A percentile compares a stretch with the other conserved stretches of the same genome.
phyloP scores from a whole-genome alignment of 129 eudicot genomes.

The Gnaphalium uliginosum region DNA sequence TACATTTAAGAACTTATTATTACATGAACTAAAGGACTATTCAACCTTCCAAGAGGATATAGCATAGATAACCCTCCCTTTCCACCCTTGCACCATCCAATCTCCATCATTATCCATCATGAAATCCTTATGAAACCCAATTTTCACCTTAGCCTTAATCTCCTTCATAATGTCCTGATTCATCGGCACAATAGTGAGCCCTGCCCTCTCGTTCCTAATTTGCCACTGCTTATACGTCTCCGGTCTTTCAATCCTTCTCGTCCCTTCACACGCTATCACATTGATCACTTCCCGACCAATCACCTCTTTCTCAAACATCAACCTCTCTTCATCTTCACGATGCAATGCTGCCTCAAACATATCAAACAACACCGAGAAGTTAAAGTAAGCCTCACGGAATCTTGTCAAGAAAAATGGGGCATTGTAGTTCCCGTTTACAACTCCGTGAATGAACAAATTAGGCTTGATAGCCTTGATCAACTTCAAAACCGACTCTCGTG shows the following conservation, averaged over 20 bases:
- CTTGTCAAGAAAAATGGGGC: constrained; percentile 66
- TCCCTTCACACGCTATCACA: constrained; percentile 67
- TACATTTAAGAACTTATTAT: no score
- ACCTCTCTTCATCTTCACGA: constrained; percentile 45
- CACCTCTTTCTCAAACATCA: constrained; percentile 52
- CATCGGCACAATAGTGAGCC: constrained; percentile 41
- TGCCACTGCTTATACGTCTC: constrained; percentile 71
- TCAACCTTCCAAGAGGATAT: constrained; percentile 46
- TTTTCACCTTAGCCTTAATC: constrained; percentile 38
- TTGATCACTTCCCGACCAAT: constrained; percentile 57
- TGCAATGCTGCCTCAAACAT: constrained; percentile 49
- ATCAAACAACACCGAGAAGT: constrained; percentile 58
- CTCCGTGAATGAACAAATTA: constrained; percentile 53
- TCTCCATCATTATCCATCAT: constrained; percentile 46
- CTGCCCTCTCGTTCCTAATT: constrained; percentile 45
- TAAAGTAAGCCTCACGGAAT: constrained; percentile 61
- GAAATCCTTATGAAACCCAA: constrained; percentile 47
- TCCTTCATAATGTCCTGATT: constrained; percentile 37
- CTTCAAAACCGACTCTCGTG: constrained; percentile 61
- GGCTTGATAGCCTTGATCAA: constrained; percentile 54
- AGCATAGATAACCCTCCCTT: constrained; percentile 47
- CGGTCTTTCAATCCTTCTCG: constrained; percentile 55
- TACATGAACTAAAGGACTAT: constrained; percentile 8
- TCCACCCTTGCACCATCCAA: constrained; percentile 51
- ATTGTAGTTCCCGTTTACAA: constrained; percentile 58